Evolutionary conservation across 441 rosid genomes (phyloP), one percentile per base, ranked within the genome.

Genomic region (Biscutella laevigata): DNA sequence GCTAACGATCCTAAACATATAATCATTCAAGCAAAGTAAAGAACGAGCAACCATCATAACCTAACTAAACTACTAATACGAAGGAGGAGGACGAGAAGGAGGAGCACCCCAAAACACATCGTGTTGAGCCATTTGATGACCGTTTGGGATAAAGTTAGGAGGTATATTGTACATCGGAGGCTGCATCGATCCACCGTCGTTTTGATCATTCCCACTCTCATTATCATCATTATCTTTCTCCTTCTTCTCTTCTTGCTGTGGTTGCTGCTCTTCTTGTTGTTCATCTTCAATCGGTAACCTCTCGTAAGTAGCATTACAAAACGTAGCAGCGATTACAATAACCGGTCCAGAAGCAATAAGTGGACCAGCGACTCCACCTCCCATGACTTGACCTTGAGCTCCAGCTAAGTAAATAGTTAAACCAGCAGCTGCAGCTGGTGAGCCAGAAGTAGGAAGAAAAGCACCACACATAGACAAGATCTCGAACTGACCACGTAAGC

Each of bases 271-370:
- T 30, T 53, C 22, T 41, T 48, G 57, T 9, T 68, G 77, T 5
- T 71, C 75, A 7, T 89, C 94, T 62, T 82, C 94, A 1, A 82
- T 36, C 0, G 94, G 97, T 56, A 89, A 69, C 72, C 85, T 76
- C 68, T 90, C 97, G 14, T 72, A 90, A 9, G 84, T 81, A 0
- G 94, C 95, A 66, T 86, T 86, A 0, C 71, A 74, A 59, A 86
- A 90, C n/a, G 95, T 84, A 10, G 95, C 97, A 7, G 89, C 97
- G 0, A 84, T 70, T 7, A 90, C 83, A 68, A 90, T 78, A 30
- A 90, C 92, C 0, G 95, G 95, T 15, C 95, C 97, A 2, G 89
- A 75, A 0, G 95, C 94, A 1, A 78, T 61, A 38, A 90, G 66
- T 7, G 83, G 62, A 13, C 95, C 94, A 39, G 76, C 69, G 0